phyloP scores from a whole-genome alignment of 1,284 basidiomycete species.

The Gomphus bonarii region DNA sequence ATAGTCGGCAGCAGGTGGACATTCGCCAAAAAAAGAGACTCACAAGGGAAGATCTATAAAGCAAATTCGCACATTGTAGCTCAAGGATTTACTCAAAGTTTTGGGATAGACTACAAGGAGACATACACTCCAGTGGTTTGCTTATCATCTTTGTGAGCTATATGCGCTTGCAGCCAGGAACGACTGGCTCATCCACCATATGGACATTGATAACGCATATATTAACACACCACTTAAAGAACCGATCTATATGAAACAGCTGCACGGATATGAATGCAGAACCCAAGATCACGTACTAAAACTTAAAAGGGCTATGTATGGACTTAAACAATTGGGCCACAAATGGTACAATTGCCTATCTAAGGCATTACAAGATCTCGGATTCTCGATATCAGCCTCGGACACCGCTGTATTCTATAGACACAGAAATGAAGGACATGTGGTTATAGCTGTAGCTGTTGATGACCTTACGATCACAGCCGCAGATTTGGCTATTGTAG shows the following conservation, averaged over 20 bases:
- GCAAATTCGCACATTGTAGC: conserved; percentile 28
- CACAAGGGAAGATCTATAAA: conserved; percentile 17
- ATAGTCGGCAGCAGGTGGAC: conserved; percentile 22
- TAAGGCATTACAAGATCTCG: conserved; percentile 16
- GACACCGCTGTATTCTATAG: conserved; percentile 20
- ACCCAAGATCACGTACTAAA: not conserved
- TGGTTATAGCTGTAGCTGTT: conserved; percentile 17
- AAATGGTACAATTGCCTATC: conserved; percentile 24
- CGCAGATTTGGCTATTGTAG: not conserved
- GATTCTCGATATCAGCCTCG: conserved; percentile 14
- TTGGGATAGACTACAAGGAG: conserved; percentile 21
- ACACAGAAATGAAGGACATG: not conserved
- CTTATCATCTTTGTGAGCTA: too few relatives aligned
- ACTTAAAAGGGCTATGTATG: conserved; percentile 22
- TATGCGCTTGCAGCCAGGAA: too few relatives aligned
- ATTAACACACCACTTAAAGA: conserved; percentile 17
- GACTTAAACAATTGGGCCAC: conserved; percentile 17
- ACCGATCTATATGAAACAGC: conserved; percentile 19
- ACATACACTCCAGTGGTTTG: conserved; percentile 23
- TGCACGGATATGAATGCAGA: conserved; percentile 12
- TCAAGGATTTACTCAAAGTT: conserved; percentile 26
- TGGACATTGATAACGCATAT: not conserved
- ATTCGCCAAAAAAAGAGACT: conserved; percentile 23
- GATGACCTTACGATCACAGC: conserved; percentile 16
- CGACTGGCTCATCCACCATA: too few relatives aligned